Conservation (phyloP, 1,284 basidiomycete species). For the Boletellus deceptivus region DNA sequence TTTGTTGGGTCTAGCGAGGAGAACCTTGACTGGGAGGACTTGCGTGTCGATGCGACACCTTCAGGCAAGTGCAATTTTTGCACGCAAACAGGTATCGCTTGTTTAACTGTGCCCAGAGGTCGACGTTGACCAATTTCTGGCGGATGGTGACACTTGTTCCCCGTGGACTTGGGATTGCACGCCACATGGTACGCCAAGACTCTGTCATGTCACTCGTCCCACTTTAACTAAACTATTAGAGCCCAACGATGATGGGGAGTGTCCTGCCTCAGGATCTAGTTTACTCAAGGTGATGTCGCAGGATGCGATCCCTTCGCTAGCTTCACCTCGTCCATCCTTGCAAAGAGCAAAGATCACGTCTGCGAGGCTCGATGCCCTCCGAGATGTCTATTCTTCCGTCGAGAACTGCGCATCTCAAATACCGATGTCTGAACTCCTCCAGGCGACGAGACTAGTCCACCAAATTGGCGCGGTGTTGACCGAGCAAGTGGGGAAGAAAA, state of each 20-base stretch:
- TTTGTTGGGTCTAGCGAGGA: constrained; percentile 18
- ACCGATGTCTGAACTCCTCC: constrained; percentile 38
- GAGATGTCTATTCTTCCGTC: constrained; percentile 35
- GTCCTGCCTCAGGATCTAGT: not conserved
- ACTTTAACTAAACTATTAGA: not conserved
- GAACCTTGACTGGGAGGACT: constrained; percentile 38
- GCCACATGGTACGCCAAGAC: constrained; percentile 8
- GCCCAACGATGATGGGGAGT: not conserved
- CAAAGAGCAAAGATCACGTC: constrained; percentile 33
- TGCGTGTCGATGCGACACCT: constrained; percentile 13
- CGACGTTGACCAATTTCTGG: constrained; percentile 24
- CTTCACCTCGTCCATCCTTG: constrained; percentile 17
- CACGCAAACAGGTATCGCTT: not conserved
- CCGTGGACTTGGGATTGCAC: not conserved
- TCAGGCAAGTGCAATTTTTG: constrained; percentile 23
- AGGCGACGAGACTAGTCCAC: constrained; percentile 36
- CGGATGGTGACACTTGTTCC: constrained; percentile 5
- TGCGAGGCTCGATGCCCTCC: constrained; percentile 34
- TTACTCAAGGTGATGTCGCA: constrained; percentile 9
- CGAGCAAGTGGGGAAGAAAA: constrained; percentile 37
- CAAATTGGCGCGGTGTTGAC: constrained; percentile 38
- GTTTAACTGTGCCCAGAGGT: constrained; percentile 17
- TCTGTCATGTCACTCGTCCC: not conserved
- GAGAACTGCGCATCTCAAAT: constrained; percentile 38
- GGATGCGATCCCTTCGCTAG: constrained; percentile 5